Base-by-base conservation (phyloP, 2,329 filamentous ascomycete genomes). In the Verticillium klebahnii region DNA sequence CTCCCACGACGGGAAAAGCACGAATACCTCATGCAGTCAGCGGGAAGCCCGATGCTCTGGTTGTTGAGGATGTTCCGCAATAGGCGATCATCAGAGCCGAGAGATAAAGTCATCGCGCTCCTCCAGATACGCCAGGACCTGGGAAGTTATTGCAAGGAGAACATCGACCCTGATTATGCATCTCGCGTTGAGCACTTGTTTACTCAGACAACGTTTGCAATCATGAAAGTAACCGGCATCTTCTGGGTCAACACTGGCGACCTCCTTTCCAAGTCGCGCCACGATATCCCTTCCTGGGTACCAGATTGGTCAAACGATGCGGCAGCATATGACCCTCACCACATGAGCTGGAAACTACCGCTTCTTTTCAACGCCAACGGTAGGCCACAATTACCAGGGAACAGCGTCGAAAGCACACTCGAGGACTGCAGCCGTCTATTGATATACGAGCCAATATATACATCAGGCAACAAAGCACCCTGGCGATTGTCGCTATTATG, bases 301-400 rank as follows among this genome's bases (percentile, higher is more conserved):
- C 66, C 66, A 6, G 66, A 66, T 34, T 67, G 64, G 65, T 62
- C 61, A 11, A 60, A 64, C 11, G 60, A 66, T 1, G 58, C 55
- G 12, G 19, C 29, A 29, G 25, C 39, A 17, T 56, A 60, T 19
- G 19, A 57, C 7, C 62, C 62, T 9, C 11, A 58, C 1, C 34
- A 29, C 11, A 23, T 65, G 8, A 57, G 59, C 11, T 58, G n/a
- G 17, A 57, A 63, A 14, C 23, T 60, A 0, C 56, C 40, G 3
- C 32, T 57, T 1, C 23, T 52, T 1, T 63, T 65, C 19, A 63
- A 63, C 11, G 54, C 60, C 40, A 61, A 62, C 4, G 39, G 29
- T 29, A 56, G 29, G 15, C 19, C 9, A 5, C 19, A 12, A 52
- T 12, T 12, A 14, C 45, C 19, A n/a, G 5, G 7, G 19, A 14